Evolutionary conservation across 73 alveolate genomes (phyloP).

Genomic region (Tetrahymena elliotti): DNA sequence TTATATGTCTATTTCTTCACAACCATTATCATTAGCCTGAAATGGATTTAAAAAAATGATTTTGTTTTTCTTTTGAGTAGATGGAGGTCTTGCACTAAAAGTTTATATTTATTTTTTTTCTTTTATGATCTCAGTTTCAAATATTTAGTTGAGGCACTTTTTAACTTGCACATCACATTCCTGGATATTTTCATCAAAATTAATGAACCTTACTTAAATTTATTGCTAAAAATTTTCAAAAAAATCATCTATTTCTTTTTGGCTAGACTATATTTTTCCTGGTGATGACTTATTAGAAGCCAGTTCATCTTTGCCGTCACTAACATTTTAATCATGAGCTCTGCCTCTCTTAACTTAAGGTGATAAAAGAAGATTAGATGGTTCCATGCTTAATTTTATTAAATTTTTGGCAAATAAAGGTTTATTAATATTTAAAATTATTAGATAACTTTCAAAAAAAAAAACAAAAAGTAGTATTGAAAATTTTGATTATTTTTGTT

Average conservation of each 20-base stretch:
- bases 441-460: too few relatives aligned
- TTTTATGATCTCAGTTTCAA: neutral
- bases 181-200: neutral
- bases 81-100: neutral
- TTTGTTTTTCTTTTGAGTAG: neutral
- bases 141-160: neutral
- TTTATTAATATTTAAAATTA: too few relatives aligned
- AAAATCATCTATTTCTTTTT: neutral
- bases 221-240: neutral
- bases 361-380: neutral
- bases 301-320: neutral
- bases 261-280: neutral
- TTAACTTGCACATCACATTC: neutral
- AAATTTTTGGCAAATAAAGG: neutral
- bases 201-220: neutral
- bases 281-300: neutral
- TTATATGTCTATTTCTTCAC: neutral
- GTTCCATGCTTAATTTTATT: neutral
- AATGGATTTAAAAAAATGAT: neutral
- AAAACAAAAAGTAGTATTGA: neutral
- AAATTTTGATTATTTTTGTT: neutral
- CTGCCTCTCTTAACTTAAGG: neutral
- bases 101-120: neutral
- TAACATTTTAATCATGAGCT: neutral
- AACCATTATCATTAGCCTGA: neutral